phyloP scores from a whole-genome alignment of 108 stramenopile genomes.

The Nannochloropsis salina region DNA sequence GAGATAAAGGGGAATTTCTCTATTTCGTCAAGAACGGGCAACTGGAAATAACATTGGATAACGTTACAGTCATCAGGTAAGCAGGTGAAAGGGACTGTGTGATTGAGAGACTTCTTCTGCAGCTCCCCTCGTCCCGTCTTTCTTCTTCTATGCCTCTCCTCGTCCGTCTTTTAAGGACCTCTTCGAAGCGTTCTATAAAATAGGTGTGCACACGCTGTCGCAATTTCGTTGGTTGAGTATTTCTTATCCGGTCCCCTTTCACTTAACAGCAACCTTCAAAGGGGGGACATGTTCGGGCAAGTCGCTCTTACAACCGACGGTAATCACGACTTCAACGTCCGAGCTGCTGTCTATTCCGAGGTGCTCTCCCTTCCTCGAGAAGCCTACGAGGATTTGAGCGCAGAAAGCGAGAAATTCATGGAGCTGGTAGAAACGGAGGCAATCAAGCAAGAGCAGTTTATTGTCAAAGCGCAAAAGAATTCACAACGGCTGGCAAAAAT shows the following conservation, averaged over 20 bases:
- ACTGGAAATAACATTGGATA: conserved; percentile 6
- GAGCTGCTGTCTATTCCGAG: neutral
- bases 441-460: conserved; percentile 14
- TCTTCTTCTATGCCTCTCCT: no score
- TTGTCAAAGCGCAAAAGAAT: conserved; percentile 6
- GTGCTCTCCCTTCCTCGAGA: conserved; percentile 14
- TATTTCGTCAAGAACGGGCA: conserved; percentile 6
- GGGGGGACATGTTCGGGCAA: neutral
- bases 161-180: no score
- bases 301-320: conserved; percentile 7
- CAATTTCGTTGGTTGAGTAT: no score
- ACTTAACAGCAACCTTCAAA: neutral
- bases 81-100: neutral
- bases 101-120: no score
- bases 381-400: conserved; percentile 13
- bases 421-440: conserved; percentile 11
- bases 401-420: conserved; percentile 1
- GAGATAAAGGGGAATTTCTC: neutral
- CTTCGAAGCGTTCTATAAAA: no score
- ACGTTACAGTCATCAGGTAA: neutral
- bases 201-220: no score
- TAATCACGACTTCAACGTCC: conserved; percentile 15
- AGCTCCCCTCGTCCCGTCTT: no score
- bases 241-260: neutral
- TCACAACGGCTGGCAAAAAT: conserved; percentile 11